phyloP scores from a whole-genome alignment of 192 early-diverging fungal genomes.

The Entophlyctis helioformis region DNA sequence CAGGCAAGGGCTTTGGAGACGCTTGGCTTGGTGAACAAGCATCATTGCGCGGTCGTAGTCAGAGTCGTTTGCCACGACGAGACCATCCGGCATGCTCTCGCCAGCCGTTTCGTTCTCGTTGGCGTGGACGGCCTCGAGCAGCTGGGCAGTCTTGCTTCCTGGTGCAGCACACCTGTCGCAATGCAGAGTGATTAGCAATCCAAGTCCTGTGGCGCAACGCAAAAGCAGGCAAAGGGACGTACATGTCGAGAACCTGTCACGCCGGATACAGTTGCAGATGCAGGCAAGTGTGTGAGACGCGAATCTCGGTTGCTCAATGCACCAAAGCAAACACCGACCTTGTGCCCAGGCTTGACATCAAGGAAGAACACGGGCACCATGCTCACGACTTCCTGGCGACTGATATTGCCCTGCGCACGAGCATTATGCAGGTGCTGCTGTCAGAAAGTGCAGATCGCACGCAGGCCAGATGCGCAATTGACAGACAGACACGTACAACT shows the following conservation, averaged over 20 bases:
- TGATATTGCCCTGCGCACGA: constrained; percentile 69
- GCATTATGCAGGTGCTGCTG: too few species aligned
- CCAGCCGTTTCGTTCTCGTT: constrained; percentile 17
- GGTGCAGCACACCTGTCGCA: constrained; percentile 95
- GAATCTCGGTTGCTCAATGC: too few species aligned
- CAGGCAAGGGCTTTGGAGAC: constrained; percentile 84
- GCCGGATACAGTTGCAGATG: background rate
- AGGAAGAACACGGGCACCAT: constrained; percentile 96
- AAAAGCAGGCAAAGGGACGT: background rate
- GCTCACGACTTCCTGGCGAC: constrained; percentile 89
- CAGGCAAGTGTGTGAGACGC: too few species aligned
- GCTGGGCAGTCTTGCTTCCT: constrained; percentile 94
- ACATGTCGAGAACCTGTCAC: constrained; percentile 15
- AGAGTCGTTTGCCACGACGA: constrained; percentile 95
- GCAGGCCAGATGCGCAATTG: too few species aligned
- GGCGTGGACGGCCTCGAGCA: constrained; percentile 35
- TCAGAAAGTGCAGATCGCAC: too few species aligned
- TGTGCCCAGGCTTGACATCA: constrained; percentile 79
- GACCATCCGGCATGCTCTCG: constrained; percentile 35
- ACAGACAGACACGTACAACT: constrained; percentile 49
- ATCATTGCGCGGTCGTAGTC: constrained; percentile 83
- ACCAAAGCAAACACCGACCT: constrained; percentile 28
- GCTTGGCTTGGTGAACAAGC: constrained; percentile 92
- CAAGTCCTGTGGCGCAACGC: too few species aligned
- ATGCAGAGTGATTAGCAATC: too few species aligned